Evolutionary conservation across 768 basidiomycete species (phyloP).

Genomic region (Thelephora ganbajun): DNA sequence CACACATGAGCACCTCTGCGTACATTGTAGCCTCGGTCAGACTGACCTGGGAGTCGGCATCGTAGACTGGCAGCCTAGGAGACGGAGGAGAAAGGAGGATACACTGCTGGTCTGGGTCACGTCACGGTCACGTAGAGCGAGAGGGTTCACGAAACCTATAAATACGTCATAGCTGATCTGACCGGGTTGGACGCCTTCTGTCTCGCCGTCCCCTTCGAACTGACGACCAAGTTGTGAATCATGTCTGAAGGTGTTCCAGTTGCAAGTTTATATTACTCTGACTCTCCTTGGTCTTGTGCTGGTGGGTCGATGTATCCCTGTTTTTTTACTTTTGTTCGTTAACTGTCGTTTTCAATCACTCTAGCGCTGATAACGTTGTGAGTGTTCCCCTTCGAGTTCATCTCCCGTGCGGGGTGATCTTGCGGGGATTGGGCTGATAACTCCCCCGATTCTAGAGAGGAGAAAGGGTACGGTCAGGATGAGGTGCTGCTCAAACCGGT

Average conservation of each 20-base stretch:
- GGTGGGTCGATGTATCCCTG: slow-evolving; percentile 25
- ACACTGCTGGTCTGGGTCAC: no score
- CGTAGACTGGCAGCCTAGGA: no score
- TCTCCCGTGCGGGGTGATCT: background rate
- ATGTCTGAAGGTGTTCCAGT: slow-evolving; percentile 5
- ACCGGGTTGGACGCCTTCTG: no score
- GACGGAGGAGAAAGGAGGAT: no score
- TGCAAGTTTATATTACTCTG: slow-evolving; percentile 27
- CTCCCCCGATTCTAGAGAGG: slow-evolving; percentile 22
- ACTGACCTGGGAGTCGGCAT: no score
- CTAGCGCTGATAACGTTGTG: slow-evolving; percentile 44
- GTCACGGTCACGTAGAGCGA: no score
- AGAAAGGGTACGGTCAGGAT: slow-evolving; percentile 76
- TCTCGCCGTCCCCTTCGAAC: no score
- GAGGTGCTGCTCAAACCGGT: slow-evolving; percentile 62
- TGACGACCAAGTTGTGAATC: background rate
- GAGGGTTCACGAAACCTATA: no score
- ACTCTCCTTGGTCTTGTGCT: slow-evolving; percentile 50
- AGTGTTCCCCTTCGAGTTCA: slow-evolving; percentile 11
- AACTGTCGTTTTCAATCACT: slow-evolving; percentile 1
- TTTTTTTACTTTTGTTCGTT: background rate
- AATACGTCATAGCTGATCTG: no score
- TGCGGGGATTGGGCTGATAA: background rate
- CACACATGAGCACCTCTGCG: background rate
- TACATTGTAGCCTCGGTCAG: no score